A percentile compares a stretch with the other conserved stretches of the same genome.
phyloP scores from a whole-genome alignment of 495 filamentous ascomycete species.

The Podospora conica region DNA sequence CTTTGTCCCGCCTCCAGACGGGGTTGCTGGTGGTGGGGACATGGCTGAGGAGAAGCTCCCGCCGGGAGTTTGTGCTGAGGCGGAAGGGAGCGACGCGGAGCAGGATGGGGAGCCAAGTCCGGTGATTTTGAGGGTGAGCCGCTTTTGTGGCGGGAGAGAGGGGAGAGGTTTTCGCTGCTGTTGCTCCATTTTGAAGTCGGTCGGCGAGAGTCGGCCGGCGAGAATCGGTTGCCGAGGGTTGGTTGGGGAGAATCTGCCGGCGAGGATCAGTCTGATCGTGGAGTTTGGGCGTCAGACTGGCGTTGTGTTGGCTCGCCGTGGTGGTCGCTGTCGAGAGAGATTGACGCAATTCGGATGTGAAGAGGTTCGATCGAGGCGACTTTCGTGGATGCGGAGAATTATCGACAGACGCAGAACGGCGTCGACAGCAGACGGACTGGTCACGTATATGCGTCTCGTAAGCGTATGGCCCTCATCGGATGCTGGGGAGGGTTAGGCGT shows the following conservation, averaged over 20 bases:
- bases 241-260: neutral
- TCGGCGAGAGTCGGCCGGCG: neutral
- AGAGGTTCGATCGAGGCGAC: neutral
- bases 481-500: neutral
- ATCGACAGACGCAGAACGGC: neutral
- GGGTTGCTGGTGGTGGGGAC: slow-evolving; percentile 28
- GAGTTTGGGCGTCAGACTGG: neutral
- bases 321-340: neutral
- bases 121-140: slow-evolving; percentile 24
- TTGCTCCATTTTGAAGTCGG: slow-evolving; percentile 13
- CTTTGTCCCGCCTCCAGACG: slow-evolving; percentile 37
- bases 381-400: neutral
- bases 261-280: too few relatives aligned
- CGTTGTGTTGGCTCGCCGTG: neutral
- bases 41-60: slow-evolving; percentile 14
- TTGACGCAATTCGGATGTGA: neutral
- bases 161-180: slow-evolving; percentile 5
- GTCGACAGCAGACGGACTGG: neutral
- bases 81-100: slow-evolving; percentile 10
- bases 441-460: neutral
- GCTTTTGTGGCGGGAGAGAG: slow-evolving; percentile 11
- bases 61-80: slow-evolving; percentile 10
- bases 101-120: slow-evolving; percentile 5
- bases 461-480: neutral
- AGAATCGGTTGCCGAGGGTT: neutral